phyloP scores from a whole-genome alignment of 495 filamentous ascomycete genomes.

The Neurospora tetraspora region DNA sequence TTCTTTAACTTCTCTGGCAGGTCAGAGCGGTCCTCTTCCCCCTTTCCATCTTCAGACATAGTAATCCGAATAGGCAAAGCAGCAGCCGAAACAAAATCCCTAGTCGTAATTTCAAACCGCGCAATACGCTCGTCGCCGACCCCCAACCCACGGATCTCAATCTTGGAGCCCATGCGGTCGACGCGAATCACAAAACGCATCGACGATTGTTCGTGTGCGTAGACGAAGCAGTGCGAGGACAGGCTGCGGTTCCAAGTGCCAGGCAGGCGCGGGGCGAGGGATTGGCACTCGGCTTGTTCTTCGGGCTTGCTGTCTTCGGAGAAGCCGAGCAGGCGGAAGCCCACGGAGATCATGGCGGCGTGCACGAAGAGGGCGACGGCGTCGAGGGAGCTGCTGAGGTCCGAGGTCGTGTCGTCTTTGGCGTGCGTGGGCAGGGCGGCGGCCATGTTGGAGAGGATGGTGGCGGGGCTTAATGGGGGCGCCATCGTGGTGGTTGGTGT shows the following conservation, averaged over 20 bases:
- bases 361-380: constrained; percentile 78
- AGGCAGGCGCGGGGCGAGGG: constrained; percentile 52
- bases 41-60: constrained; percentile 16
- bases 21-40: constrained; percentile 30
- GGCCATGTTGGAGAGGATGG: constrained; percentile 45
- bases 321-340: constrained; percentile 74
- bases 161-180: constrained; percentile 72
- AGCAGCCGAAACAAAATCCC: constrained; percentile 60
- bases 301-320: constrained; percentile 50
- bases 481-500: constrained; percentile 4
- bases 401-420: constrained; percentile 39
- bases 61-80: constrained; percentile 39
- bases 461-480: constrained; percentile 27
- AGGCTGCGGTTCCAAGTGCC: constrained; percentile 64
- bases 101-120: constrained; percentile 61
- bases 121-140: constrained; percentile 72
- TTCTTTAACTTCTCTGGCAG: constrained; percentile 43
- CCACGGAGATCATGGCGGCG: constrained; percentile 69
- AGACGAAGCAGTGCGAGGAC: constrained; percentile 68
- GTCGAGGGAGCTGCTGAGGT: constrained; percentile 71
- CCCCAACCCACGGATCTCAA: constrained; percentile 68
- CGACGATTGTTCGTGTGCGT: constrained; percentile 79
- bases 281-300: constrained; percentile 28
- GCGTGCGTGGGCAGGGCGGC: constrained; percentile 44
- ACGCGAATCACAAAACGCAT: constrained; percentile 77